Evolutionary conservation across 345 rosid genomes (phyloP), one percentile per base, ranked within the genome.

Genomic region (Litchi chinensis): DNA sequence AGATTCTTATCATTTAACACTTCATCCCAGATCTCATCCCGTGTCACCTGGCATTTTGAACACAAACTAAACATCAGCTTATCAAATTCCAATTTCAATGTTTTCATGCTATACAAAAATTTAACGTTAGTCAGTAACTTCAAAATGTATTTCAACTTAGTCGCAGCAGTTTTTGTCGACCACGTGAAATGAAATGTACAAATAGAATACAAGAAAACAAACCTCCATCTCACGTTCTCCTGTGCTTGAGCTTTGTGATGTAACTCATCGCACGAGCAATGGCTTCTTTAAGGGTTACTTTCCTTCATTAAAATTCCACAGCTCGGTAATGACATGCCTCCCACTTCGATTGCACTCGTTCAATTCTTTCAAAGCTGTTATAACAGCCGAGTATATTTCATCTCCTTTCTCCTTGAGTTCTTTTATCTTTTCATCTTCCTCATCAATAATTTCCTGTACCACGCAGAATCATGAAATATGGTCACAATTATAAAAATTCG

Each of bases 251-350:
- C 39, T 32, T 11, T 73, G 78, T 90, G 73, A 89, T 84, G 40
- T 74, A 78, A 57, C 15, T 85, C 28, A 85, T 71, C 24, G 90
- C 82, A 84, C 76, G 86, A 8, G 66, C 76, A 54, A 95, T 81
- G 59, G 88, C 98, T 86, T 95, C 98, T 80, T 95, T 95, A 71
- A 93, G 76, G 2, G 98, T 89, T 70, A 95, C 98, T 86, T 91
- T 95, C 76, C 77, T 68, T 84, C 90, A 75, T 91, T 95, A 65
- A 59, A 77, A 65, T 90, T 88, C 98, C 98, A 95, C 64, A 93
- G 89, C 84, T 82, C 92, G 0, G 88, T 71, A 26, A 26, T 70
- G 18, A 80, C 76, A 75, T 95, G 92, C 21, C 95, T 78, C 6
- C 98, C 98, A 40, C 98, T 95, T 19, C 91, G 87, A 77, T 93